A percentile compares a stretch with the other conserved stretches of the same genome.
Evolutionary conservation across 352 stramenopile genomes (phyloP).

Genomic region (Thalassiosira mediterranea): DNA sequence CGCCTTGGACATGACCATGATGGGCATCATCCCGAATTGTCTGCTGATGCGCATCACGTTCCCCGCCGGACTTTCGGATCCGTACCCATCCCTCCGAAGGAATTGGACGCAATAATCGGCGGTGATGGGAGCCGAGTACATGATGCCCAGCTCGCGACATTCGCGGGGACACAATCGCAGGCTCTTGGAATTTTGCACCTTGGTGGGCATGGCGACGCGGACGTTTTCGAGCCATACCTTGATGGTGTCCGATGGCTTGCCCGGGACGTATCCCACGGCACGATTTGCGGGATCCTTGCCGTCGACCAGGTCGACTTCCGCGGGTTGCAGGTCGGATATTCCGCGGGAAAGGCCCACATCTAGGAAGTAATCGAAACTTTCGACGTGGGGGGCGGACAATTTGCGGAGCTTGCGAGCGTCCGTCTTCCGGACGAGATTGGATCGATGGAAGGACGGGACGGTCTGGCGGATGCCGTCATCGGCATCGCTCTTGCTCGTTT

Average conservation of each 20-base stretch:
- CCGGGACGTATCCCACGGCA: slow-evolving; percentile 67
- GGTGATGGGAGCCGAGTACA: slow-evolving; percentile 94
- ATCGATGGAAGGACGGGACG: slow-evolving; percentile 73
- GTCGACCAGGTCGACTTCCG: slow-evolving; percentile 90
- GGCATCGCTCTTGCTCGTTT: no score
- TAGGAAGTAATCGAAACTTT: slow-evolving; percentile 98
- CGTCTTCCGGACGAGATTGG: slow-evolving; percentile 48
- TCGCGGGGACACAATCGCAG: slow-evolving; percentile 87
- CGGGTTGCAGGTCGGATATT: slow-evolving; percentile 89
- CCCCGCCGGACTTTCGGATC: slow-evolving; percentile 24
- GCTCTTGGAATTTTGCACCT: slow-evolving; percentile 21
- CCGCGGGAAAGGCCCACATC: slow-evolving; percentile 92
- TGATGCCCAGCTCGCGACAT: slow-evolving; percentile 95
- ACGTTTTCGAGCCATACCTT: slow-evolving; percentile 91
- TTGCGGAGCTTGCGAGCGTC: slow-evolving; percentile 61
- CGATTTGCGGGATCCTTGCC: slow-evolving; percentile 81
- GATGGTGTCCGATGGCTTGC: slow-evolving; percentile 43
- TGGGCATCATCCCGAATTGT: slow-evolving; percentile 92
- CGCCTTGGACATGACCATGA: slow-evolving; percentile 96
- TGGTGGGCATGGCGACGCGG: slow-evolving; percentile 86
- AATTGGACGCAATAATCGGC: slow-evolving; percentile 88
- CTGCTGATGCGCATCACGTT: slow-evolving; percentile 62
- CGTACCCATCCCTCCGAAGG: slow-evolving; percentile 63
- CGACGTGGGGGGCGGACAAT: slow-evolving; percentile 95
- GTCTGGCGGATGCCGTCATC: slow-evolving; percentile 20